Conservation (phyloP, 1,284 basidiomycete species). For the Mycosarcoma mackinlayi region DNA sequence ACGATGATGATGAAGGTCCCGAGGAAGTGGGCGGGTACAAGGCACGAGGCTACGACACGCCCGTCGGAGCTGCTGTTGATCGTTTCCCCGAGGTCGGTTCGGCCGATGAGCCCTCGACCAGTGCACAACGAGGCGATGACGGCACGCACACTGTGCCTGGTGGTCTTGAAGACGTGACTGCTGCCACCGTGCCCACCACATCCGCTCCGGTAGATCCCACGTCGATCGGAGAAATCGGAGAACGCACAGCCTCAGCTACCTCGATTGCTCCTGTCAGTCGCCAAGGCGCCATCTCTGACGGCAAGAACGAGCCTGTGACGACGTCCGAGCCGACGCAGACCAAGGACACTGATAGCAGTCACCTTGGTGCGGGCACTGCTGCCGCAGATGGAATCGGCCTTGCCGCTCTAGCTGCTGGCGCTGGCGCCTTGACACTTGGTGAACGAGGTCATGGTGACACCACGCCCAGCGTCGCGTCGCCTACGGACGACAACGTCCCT, state of each 20-base stretch:
- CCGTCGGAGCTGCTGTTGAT: slow-evolving; percentile 28
- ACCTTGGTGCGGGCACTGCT: slow-evolving; percentile 26
- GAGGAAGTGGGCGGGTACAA: slow-evolving; percentile 55
- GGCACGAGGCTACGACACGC: slow-evolving; percentile 14
- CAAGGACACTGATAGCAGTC: slow-evolving; percentile 4
- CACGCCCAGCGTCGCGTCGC: slow-evolving; percentile 14
- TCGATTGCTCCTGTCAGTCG: slow-evolving; percentile 45
- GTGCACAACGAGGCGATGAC: slow-evolving; percentile 12
- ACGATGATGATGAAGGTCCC: slow-evolving; percentile 58
- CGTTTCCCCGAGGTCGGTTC: slow-evolving; percentile 32
- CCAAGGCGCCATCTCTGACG: slow-evolving; percentile 23
- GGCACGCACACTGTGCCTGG: slow-evolving; percentile 35
- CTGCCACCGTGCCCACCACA: slow-evolving; percentile 8
- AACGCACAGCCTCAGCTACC: slow-evolving; percentile 34
- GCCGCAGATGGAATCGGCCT: slow-evolving; percentile 30
- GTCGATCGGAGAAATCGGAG: slow-evolving; percentile 34
- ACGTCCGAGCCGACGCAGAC: slow-evolving; percentile 3
- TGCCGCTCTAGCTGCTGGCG: slow-evolving; percentile 36
- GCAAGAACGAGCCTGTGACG: slow-evolving; percentile 5
- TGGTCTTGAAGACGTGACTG: slow-evolving; percentile 35
- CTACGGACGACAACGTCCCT: slow-evolving; percentile 45
- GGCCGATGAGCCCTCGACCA: background rate
- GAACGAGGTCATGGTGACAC: slow-evolving; percentile 30
- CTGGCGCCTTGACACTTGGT: slow-evolving; percentile 36
- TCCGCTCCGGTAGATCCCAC: slow-evolving; percentile 37